Conservation (phyloP, 2,329 filamentous ascomycete species). For the Cladophialophora bantiana region DNA sequence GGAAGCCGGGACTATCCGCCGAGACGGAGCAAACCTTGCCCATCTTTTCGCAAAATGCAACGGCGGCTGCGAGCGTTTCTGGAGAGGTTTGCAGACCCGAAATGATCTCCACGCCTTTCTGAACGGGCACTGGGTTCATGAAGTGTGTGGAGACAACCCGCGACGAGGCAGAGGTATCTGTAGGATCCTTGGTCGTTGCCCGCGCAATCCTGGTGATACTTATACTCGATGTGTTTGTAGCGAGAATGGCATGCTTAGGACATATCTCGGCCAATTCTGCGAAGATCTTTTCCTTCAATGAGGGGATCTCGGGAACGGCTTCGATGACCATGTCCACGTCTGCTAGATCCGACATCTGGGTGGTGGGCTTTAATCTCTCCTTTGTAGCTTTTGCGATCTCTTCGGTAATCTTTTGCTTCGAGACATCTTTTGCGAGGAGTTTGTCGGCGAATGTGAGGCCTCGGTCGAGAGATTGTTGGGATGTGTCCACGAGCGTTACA, state of each 20-base stretch:
- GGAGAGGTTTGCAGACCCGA: constrained; percentile 88
- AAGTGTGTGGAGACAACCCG: constrained; percentile 96
- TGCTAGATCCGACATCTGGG: constrained; percentile 76
- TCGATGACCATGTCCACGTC: constrained; percentile 97
- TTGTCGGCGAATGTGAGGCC: constrained; percentile 95
- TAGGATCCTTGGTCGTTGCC: constrained; percentile 82
- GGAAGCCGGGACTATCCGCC: constrained; percentile 88
- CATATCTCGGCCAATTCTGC: constrained; percentile 79
- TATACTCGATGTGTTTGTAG: constrained; percentile 98
- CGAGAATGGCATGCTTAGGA: constrained; percentile 83
- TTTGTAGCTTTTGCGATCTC: constrained; percentile 78
- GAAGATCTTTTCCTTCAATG: constrained; percentile 89
- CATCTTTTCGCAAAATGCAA: constrained; percentile 88
- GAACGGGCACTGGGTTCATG: constrained; percentile 98
- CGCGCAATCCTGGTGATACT: constrained; percentile 90
- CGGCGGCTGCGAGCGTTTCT: constrained; percentile 78
- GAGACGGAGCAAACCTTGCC: constrained; percentile 90
- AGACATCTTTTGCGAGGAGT: constrained; percentile 88
- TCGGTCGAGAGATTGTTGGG: constrained; percentile 84
- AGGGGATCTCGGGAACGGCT: constrained; percentile 89
- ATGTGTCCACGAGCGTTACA: constrained; percentile 84
- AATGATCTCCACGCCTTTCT: constrained; percentile 98
- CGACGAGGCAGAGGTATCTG: constrained; percentile 78
- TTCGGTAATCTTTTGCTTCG: constrained; percentile 83
- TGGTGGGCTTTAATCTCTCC: constrained; percentile 72